Base-by-base conservation (phyloP, 345 rosid genomes). In the Abelmoschus esculentus region DNA sequence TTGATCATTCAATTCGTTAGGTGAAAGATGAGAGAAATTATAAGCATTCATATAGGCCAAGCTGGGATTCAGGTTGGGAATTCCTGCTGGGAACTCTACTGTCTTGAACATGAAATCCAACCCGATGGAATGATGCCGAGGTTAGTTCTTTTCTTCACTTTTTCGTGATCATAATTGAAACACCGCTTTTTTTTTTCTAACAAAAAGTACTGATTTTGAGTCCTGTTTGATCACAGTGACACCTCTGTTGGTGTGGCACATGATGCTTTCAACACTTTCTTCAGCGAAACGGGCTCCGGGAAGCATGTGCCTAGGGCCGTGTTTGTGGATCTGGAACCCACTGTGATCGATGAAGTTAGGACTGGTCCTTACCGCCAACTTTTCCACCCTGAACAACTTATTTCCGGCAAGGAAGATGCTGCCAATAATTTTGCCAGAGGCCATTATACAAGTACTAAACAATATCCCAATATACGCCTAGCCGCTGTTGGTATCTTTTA, bases 361-460 rank as follows among this genome's bases (percentile, higher is more conserved):
- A 84, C 85, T n/a, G 96, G 96, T 38, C 3, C 80, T 26, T 90
- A 88, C 75, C 81, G 93, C 13, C 96, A 90, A 72, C 93, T 90
- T 77, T 90, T 90, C 70, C 96, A 90, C 73, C 96, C 96, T 6
- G 96, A 90, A 77, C 96, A 90, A 71, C 93, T 90, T 81, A 90
- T 90, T 66, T 86, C 93, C 32, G 93, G 93, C 75, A 90, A 90
- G 79, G 96, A 90, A 79, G 96, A 90, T 69, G 91, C 93, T 65
- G 96, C 96, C 19, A 90, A 88, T 74, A 88, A 90, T 76, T 90
- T 90, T 77, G 93, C 96, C 57, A 87, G 96, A 77, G 96, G 96
- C 56, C 96, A 90, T 72, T 90, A 90, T 73, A 88, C 93, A 42
- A 87, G 96, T 86, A 67, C 12, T 34, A 7, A 31, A 67, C 29